Percentiles rank a stretch among this genome's conserved stretches.
Evolutionary conservation across 192 early-diverging fungal genomes (phyloP).

Genomic region (Coemansia umbellata): DNA sequence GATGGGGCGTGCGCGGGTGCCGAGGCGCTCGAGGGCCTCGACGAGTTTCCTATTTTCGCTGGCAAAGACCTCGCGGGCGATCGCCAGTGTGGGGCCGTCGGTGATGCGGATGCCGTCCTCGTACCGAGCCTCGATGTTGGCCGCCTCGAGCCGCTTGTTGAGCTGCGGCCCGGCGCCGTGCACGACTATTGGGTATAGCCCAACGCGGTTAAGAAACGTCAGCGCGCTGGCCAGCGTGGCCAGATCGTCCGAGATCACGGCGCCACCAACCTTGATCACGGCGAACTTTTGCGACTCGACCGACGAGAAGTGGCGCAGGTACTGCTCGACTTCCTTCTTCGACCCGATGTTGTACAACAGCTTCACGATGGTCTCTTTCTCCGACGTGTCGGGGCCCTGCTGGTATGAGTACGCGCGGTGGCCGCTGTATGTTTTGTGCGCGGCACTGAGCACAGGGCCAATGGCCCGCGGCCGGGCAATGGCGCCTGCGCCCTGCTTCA

Average conservation of each 20-base stretch:
- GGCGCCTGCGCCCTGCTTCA: slow-evolving; percentile 30
- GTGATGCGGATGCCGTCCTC: slow-evolving; percentile 97
- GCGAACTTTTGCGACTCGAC: slow-evolving; percentile 99
- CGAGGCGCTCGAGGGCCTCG: slow-evolving; percentile 91
- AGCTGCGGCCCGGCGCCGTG: slow-evolving; percentile 98
- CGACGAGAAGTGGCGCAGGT: slow-evolving; percentile 92
- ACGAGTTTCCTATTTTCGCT: slow-evolving; percentile 96
- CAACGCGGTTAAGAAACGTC: slow-evolving; percentile 95
- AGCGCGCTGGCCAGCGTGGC: slow-evolving; percentile 91
- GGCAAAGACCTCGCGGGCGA: slow-evolving; percentile 92
- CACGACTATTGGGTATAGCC: slow-evolving; percentile 96
- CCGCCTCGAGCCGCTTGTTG: slow-evolving; percentile 84
- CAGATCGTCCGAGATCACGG: slow-evolving; percentile 93
- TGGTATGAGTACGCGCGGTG: slow-evolving; percentile 29
- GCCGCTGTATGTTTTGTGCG: background rate
- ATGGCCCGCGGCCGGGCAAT: slow-evolving; percentile 21
- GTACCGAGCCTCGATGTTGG: slow-evolving; percentile 95
- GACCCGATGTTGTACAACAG: slow-evolving; percentile 98
- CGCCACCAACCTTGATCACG: slow-evolving; percentile 97
- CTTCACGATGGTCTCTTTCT: slow-evolving; percentile 82
- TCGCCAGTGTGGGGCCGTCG: slow-evolving; percentile 85
- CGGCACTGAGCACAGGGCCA: background rate
- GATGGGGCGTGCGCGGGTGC: slow-evolving; percentile 94
- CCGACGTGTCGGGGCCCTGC: slow-evolving; percentile 32
- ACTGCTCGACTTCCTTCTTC: slow-evolving; percentile 98